Evolutionary conservation across 2,329 filamentous ascomycete genomes (phyloP), one percentile per base, ranked within the genome.

Genomic region (Sarocladium brachiariae): DNA sequence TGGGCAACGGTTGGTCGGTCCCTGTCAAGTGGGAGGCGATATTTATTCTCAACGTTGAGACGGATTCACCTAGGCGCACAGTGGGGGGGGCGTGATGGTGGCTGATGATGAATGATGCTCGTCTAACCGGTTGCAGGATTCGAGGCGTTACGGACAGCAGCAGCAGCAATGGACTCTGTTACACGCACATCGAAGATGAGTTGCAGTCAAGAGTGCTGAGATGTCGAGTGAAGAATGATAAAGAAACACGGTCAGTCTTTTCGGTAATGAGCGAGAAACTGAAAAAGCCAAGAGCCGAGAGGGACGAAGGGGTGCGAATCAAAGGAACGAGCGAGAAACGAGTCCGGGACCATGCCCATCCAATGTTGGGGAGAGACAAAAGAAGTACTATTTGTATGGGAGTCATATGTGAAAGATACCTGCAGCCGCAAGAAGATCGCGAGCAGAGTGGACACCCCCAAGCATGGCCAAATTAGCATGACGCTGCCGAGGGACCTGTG

Each of bases 1-100:
- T 30, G 27, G 27, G 27, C 23, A 23, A n/a, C 8, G 21, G 39
- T 21, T n/a, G n/a, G n/a, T n/a, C n/a, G n/a, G n/a, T n/a, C n/a
- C n/a, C n/a, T n/a, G n/a, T n/a, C n/a, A n/a, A 19, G 35, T 16
- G 39, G 39, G 39, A 43, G 39, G 39, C 39, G 39, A 43, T 27
- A 43, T 25, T 43, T 43, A 43, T 25, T 43, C 39, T 25, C 39
- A 43, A 43, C 21, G 39, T 43, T 43, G 39, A 25, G 39, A 25
- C 14, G 16, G 35, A 21, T 13, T 13, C 13, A 30, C 16, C 37
- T 39, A 39, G 21, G 39, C 23, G 13, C 39, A 43, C 23, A 37
- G 16, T 18, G n/a, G 19, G 19, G 39, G 39, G 39, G 34, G 11
- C 14, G 11, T 18, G 34, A 8, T 14, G 4, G 13, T 30, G 27